Base-by-base conservation (phyloP, 768 basidiomycete species). In the Calocybe cyanea region DNA sequence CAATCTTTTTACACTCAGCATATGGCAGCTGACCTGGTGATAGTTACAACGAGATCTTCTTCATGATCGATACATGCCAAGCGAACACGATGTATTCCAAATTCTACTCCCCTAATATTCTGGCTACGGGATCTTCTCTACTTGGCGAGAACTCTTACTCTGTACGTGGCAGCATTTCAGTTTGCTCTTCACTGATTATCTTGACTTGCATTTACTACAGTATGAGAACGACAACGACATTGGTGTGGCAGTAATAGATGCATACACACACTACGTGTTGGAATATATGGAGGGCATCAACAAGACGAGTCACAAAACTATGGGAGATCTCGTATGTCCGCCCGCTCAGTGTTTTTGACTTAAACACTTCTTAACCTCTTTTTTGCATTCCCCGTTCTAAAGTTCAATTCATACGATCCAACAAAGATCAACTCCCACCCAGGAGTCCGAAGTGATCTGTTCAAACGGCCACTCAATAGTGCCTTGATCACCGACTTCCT, bases 31-130 rank as follows among this genome's bases (percentile, higher is more conserved):
- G n/a, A 46, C n/a, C n/a, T n/a, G n/a, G n/a, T n/a, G 15, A 3
- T 55, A 86, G 85, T 43, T 99, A 97, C 69, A 94, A 97, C 64
- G 91, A 95, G 63, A 81, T 99, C 39, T 78, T 99, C 58, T 96
- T 95, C 72, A 97, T 98, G 89, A 85, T 94, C 48, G 95, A 99
- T 58, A 98, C 95, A 0, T 99, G 95, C 61, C 93, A 99, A 65
- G 96, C 95, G 20, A 95, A 92, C 60, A 91, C 90, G 3, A 85
- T 99, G 83, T 97, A 90, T 60, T 82, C 85, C 41, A 88, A 92
- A 59, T 80, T 95, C 54, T 94, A 94, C 64, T 93, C 92, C 1
- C 92, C 92, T 0, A 91, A 94, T 54, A 85, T 97, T 40, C 77
- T 95, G 2, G 91, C 94, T 0, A 92, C 92, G 0, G 94, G 92